Evolutionary conservation across 2,329 filamentous ascomycete species (phyloP), one percentile per base, ranked within the genome.

Genomic region (Xylariaceae sp.): DNA sequence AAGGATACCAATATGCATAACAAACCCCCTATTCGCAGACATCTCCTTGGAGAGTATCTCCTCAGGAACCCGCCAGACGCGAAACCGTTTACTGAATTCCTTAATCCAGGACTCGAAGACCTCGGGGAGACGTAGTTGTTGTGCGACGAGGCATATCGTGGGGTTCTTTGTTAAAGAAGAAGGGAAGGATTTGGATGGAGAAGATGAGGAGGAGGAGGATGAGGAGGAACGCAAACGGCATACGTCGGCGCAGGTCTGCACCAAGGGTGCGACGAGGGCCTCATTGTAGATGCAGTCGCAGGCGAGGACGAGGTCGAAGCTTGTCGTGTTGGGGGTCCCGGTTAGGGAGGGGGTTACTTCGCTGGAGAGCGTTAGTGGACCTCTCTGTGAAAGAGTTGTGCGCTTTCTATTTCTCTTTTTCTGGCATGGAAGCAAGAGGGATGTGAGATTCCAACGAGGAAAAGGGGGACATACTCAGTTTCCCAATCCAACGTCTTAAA

Each of bases 281-380:
- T 96, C 90, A 74, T 97, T 99, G 78, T 95, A 99, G 66, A 99
- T 88, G 74, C 92, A 97, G 74, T 99, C 94, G 70, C 91, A 96
- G 3, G 92, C 91, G 42, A 97, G 72, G 9, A 97, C 78, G 11
- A 86, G 75, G 68, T 95, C 88, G 65, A 94, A 88, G 59, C 81
- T 80, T 68, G 67, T 70, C 50, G 63, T 69, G 44, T 56, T 63
- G 13, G 65, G 62, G 11, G 71, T 71, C 9, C 74, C 72, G 1
- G 76, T 76, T 35, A 83, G 72, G 2, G 68, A 67, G 8, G 71
- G 64, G 23, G 76, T 81, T 8, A 87, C 79, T 51, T 80, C 74
- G 62, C 47, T 50, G 17, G n/a, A n/a, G n/a, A n/a, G n/a, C n/a
- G n/a, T n/a, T n/a, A n/a, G n/a, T n/a, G n/a, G n/a, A n/a, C n/a